Percentiles rank a stretch among this genome's conserved stretches.
These are phyloP conservation scores for Trichoderma sp. DNA, from an alignment of 2,329 filamentous ascomycete genomes.

Conservation along the genomic window DNA sequence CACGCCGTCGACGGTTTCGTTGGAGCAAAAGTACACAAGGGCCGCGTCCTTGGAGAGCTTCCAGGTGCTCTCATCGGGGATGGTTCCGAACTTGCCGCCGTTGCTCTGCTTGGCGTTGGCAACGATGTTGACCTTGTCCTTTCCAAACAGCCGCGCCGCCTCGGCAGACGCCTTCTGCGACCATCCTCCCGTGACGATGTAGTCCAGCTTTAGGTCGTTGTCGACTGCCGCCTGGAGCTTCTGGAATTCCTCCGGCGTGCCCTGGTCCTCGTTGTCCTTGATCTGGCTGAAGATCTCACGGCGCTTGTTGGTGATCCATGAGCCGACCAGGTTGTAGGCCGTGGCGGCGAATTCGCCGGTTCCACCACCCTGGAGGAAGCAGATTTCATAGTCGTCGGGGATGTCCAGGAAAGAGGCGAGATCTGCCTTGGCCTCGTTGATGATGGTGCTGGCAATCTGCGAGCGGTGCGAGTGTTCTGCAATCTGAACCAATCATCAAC, in stretches of 20 bases:
- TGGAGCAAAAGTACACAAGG: conserved; percentile 88
- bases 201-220: conserved; percentile 78
- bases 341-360: conserved; percentile 70
- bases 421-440: conserved; percentile 75
- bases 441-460: conserved; percentile 72
- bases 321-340: conserved; percentile 4
- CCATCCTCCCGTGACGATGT: conserved; percentile 74
- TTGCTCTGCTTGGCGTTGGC: conserved; percentile 67
- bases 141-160: conserved; percentile 57
- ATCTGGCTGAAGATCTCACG: neutral
- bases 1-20: conserved; percentile 92
- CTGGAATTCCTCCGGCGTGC: conserved; percentile 31
- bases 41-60: conserved; percentile 68
- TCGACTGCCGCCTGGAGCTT: conserved; percentile 65
- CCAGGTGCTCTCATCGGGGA: conserved; percentile 77
- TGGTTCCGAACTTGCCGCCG: conserved; percentile 79
- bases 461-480: conserved; percentile 92
- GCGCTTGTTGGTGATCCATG: neutral
- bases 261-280: neutral
- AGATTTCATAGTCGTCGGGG: conserved; percentile 80
- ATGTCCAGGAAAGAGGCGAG: conserved; percentile 76
- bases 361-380: conserved; percentile 87
- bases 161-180: conserved; percentile 87
- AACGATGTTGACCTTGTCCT: conserved; percentile 66
- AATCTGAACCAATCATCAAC: conserved; percentile 39